Conservation (phyloP, 1,284 basidiomycete genomes). For the Pseudozyma thailandica region DNA sequence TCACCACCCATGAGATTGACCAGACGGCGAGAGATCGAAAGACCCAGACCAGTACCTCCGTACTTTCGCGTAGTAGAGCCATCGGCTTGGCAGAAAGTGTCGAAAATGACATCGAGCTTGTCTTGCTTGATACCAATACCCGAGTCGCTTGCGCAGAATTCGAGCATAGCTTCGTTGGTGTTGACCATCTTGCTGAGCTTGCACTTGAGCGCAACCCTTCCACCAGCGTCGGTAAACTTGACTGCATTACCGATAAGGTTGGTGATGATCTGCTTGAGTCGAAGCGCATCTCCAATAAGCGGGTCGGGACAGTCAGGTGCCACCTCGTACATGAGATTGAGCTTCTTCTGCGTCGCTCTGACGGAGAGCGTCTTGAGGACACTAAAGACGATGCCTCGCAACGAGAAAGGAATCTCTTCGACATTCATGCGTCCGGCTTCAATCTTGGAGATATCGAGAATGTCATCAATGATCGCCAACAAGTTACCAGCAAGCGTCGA, state of each 20-base stretch:
- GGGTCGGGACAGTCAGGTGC: constrained; percentile 96
- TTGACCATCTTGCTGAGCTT: constrained; percentile 75
- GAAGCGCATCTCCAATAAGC: constrained; percentile 93
- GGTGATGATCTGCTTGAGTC: constrained; percentile 70
- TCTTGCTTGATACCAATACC: constrained; percentile 99
- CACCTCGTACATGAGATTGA: constrained; percentile 96
- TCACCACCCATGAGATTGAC: constrained; percentile 98
- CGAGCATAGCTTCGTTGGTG: constrained; percentile 83
- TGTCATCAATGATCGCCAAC: constrained; percentile 83
- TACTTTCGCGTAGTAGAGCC: constrained; percentile 79
- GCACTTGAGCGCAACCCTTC: constrained; percentile 90
- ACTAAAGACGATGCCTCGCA: constrained; percentile 94
- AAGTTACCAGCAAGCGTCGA: constrained; percentile 93
- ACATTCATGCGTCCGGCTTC: constrained; percentile 99
- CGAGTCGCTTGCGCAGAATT: constrained; percentile 97
- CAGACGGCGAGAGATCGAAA: constrained; percentile 78
- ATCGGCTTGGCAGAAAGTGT: constrained; percentile 99
- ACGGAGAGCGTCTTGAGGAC: constrained; percentile 98
- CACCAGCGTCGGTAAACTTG: constrained; percentile 84
- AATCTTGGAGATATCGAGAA: constrained; percentile 68
- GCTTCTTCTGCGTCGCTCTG: constrained; percentile 94
- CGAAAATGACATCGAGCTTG: constrained; percentile 97
- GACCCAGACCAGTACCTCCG: constrained; percentile 95
- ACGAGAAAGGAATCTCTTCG: constrained; percentile 97
- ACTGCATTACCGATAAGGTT: constrained; percentile 64